Base-by-base conservation (phyloP, 2,329 filamentous ascomycete species). In the Penicillium rolfsii region DNA sequence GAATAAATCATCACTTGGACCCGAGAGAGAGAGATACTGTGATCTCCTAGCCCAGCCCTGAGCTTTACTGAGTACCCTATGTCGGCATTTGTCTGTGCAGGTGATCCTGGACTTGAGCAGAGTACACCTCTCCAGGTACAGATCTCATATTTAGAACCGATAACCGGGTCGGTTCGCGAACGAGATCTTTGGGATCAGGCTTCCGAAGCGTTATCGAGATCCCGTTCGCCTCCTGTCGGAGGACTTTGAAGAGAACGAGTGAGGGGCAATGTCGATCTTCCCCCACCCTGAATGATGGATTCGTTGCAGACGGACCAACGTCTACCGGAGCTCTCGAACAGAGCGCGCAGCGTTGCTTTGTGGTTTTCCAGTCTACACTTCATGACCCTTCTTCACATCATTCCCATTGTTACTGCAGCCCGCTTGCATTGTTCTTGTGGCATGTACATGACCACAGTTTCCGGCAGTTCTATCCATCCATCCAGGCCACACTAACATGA, bases 181-280 rank as follows among this genome's bases (percentile, higher is more conserved):
- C 16, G 19, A n/a, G 43, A 14, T 9, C 22, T 16, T 26, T 38
- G 64, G 65, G 65, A 64, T 59, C 28, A 54, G 16, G 60, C 62
- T 62, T 67, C 63, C 65, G 58, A 57, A 59, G 33, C 30, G 54
- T n/a, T 28, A 28, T 30, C 24, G 22, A 30, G 7, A 48, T 48
- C 36, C 40, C 9, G 66, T 66, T 64, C 54, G 57, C n/a, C 22
- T 35, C n/a, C 30, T n/a, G n/a, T 50, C 48, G 48, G 22, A n/a
- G 26, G 45, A n/a, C 11, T 53, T 24, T 11, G 38, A 22, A 28
- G 38, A n/a, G 45, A 50, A 50, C 26, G 54, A 50, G 48, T 63
- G 59, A 63, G 60, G 58, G 59, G 56, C 50, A 48, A 12, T 61
- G 64, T 48, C 54, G 64, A 66, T 66, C 62, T 43, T 55, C 56